These are phyloP conservation scores for Fusarium redolens DNA, from an alignment of 2,329 filamentous ascomycete genomes.

Conservation along the genomic window DNA sequence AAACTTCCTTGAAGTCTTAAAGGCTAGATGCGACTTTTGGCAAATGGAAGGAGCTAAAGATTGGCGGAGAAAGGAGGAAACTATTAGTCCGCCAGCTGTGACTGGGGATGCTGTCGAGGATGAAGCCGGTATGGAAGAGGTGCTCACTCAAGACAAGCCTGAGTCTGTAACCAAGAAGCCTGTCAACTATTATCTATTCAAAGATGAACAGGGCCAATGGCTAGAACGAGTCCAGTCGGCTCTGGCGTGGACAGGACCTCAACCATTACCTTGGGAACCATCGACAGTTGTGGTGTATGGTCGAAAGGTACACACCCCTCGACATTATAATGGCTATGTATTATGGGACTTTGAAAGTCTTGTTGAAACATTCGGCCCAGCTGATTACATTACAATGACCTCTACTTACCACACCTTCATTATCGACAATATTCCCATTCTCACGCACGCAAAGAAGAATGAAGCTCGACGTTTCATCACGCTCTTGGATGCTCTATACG, in stretches of 20 bases:
- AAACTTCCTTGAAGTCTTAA: slow-evolving; percentile 79
- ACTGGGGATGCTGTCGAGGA: neutral
- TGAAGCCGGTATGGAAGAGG: neutral
- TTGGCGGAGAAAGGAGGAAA: slow-evolving; percentile 70
- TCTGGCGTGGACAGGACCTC: slow-evolving; percentile 37
- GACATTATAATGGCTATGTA: slow-evolving; percentile 66
- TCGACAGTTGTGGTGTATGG: slow-evolving; percentile 69
- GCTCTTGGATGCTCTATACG: slow-evolving; percentile 82
- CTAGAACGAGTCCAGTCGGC: slow-evolving; percentile 35
- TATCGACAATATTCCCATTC: slow-evolving; percentile 74
- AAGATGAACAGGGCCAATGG: slow-evolving; percentile 48
- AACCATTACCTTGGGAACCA: slow-evolving; percentile 55
- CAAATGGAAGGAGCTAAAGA: slow-evolving; percentile 82
- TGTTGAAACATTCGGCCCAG: slow-evolving; percentile 77
- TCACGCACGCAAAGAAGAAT: slow-evolving; percentile 78
- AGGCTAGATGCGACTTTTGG: slow-evolving; percentile 84
- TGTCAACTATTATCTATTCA: slow-evolving; percentile 46
- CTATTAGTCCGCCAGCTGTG: slow-evolving; percentile 9
- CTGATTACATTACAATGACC: slow-evolving; percentile 85
- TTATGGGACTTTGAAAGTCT: slow-evolving; percentile 77
- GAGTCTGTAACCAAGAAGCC: slow-evolving; percentile 43
- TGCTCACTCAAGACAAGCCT: slow-evolving; percentile 18
- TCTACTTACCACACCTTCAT: slow-evolving; percentile 84
- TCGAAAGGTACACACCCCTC: slow-evolving; percentile 69
- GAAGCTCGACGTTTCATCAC: slow-evolving; percentile 85